These are phyloP conservation scores for Colletotrichum nymphaeae DNA, from an alignment of 2,329 filamentous ascomycete genomes.

Conservation along the genomic window DNA sequence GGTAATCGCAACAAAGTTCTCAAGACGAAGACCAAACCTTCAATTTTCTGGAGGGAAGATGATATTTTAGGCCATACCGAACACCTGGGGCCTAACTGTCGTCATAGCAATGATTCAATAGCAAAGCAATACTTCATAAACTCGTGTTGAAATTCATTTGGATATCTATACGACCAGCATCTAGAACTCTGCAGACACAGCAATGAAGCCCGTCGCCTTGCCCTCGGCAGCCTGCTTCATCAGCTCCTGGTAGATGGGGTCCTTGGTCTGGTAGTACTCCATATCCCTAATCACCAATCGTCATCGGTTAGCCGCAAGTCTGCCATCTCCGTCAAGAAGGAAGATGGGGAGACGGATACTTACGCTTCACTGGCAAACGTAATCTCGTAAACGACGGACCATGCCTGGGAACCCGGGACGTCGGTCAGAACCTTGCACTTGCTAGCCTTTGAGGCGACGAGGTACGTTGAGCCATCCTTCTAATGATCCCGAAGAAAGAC, in stretches of 20 bases:
- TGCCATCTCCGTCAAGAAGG: too few relatives aligned
- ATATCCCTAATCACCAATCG: constrained; percentile 12
- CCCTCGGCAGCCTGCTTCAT: constrained; percentile 32
- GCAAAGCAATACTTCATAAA: not conserved
- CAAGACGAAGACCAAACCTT: too few relatives aligned
- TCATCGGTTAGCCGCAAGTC: not conserved
- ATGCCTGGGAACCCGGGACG: constrained; percentile 25
- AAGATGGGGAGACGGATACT: not conserved
- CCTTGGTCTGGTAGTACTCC: constrained; percentile 33
- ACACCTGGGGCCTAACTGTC: not conserved
- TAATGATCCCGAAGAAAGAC: not conserved
- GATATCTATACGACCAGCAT: not conserved
- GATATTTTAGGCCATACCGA: not conserved
- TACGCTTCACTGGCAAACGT: constrained; percentile 24
- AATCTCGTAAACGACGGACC: constrained; percentile 28
- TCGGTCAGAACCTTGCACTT: constrained; percentile 31
- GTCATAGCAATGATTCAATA: not conserved
- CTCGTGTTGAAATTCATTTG: not conserved
- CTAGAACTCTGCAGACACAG: constrained; percentile 24
- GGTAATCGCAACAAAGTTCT: too few relatives aligned
- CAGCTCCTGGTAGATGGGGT: constrained; percentile 30
- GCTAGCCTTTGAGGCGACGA: constrained; percentile 31
- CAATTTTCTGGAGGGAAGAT: not conserved
- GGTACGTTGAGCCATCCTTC: constrained; percentile 25
- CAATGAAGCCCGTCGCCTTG: constrained; percentile 28